Percentiles rank a stretch among this genome's conserved stretches.
Conservation (phyloP, 2,329 filamentous ascomycete genomes). For the Fusarium citri region DNA sequence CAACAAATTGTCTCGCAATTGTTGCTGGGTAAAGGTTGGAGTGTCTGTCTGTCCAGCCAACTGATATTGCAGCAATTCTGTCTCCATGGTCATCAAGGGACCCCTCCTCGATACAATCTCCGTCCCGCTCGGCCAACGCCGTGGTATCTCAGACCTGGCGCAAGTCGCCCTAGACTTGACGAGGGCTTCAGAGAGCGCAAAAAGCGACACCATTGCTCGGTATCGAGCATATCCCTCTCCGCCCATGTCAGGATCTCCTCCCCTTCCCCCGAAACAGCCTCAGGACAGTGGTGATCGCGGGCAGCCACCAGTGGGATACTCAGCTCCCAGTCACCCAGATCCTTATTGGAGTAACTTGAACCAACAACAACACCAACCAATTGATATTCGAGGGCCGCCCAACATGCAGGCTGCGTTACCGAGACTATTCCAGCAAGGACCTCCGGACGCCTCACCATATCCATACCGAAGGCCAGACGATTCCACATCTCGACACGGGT, state of each 20-base stretch:
- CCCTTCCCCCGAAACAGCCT: slow-evolving; percentile 68
- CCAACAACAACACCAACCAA: slow-evolving; percentile 38
- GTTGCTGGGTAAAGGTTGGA: slow-evolving; percentile 31
- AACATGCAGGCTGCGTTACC: slow-evolving; percentile 44
- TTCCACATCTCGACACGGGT: slow-evolving; percentile 38
- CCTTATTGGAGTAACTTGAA: slow-evolving; percentile 58
- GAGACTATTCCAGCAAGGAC: slow-evolving; percentile 47
- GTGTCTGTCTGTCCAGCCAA: slow-evolving; percentile 30
- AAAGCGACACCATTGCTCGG: slow-evolving; percentile 64
- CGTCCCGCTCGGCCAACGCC: slow-evolving; percentile 67
- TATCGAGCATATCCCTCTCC: slow-evolving; percentile 75
- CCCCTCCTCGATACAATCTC: slow-evolving; percentile 57
- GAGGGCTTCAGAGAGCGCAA: slow-evolving; percentile 63
- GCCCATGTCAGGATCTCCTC: slow-evolving; percentile 79
- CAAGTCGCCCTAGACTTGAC: slow-evolving; percentile 62
- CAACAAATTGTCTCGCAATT: slow-evolving; percentile 6
- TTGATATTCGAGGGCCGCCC: slow-evolving; percentile 41
- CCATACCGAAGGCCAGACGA: slow-evolving; percentile 46
- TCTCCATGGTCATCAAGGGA: slow-evolving; percentile 67
- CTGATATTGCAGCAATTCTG: slow-evolving; percentile 43
- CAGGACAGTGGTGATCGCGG: slow-evolving; percentile 68
- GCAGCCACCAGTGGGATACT: slow-evolving; percentile 58
- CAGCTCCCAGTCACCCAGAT: slow-evolving; percentile 60
- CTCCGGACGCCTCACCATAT: slow-evolving; percentile 40
- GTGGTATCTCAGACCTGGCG: slow-evolving; percentile 66